Conservation (phyloP, 352 stramenopile species). For the Globisporangium iwayamae region DNA sequence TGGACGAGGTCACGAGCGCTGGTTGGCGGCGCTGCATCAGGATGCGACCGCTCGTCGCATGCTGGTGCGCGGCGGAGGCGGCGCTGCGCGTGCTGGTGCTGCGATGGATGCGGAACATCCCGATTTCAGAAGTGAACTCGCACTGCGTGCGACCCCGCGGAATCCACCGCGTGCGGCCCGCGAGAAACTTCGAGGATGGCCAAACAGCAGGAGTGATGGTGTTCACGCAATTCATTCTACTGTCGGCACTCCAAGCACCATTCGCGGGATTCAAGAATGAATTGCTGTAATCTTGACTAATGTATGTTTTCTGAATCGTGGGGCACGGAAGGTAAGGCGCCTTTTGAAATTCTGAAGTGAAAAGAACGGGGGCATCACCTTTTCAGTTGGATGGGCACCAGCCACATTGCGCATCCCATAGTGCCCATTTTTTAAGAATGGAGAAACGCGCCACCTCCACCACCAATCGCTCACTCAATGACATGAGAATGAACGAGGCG, state of each 20-base stretch:
- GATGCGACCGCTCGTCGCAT: slow-evolving; percentile 7
- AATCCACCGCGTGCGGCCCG: slow-evolving; percentile 1
- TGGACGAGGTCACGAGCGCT: slow-evolving; percentile 8
- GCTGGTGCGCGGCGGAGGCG: slow-evolving; percentile 18
- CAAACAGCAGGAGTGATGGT: slow-evolving; percentile 11
- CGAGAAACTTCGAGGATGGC: slow-evolving; percentile 16
- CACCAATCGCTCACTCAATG: background rate
- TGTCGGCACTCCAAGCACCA: slow-evolving; percentile 14
- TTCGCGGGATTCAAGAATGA: slow-evolving; percentile 14
- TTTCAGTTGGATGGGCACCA: slow-evolving; percentile 4
- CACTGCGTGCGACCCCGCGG: background rate
- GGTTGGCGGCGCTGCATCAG: slow-evolving; percentile 20
- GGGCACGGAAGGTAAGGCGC: background rate
- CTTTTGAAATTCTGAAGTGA: slow-evolving; percentile 22
- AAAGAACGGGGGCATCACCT: slow-evolving; percentile 1
- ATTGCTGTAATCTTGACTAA: slow-evolving; percentile 18
- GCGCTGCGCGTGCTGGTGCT: slow-evolving; percentile 19
- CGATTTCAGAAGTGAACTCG: slow-evolving; percentile 20
- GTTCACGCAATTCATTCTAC: slow-evolving; percentile 17
- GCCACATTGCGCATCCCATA: slow-evolving; percentile 10
- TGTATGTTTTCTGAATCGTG: slow-evolving; percentile 20
- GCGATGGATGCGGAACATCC: slow-evolving; percentile 50
- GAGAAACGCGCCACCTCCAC: background rate
- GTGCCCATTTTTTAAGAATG: background rate
- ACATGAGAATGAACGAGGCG: background rate